These are phyloP conservation scores for Pleurotus djamor DNA, from an alignment of 768 basidiomycete genomes.

Conservation along the genomic window DNA sequence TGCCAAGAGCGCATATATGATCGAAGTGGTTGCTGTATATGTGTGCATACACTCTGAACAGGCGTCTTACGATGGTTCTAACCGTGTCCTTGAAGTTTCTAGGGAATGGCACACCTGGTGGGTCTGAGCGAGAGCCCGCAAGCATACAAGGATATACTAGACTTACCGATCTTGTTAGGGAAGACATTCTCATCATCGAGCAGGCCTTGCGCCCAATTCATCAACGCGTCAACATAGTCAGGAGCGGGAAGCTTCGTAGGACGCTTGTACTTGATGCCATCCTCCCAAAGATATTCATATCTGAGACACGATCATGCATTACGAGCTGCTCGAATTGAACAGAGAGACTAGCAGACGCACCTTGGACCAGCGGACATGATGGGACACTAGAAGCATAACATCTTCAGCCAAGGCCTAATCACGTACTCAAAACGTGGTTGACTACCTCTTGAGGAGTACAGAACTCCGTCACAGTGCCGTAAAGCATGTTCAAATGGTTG, in stretches of 20 bases:
- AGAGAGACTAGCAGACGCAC: slow-evolving; percentile 35
- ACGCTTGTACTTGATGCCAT: slow-evolving; percentile 80
- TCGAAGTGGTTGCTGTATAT: slow-evolving; percentile 99
- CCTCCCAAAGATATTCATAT: slow-evolving; percentile 96
- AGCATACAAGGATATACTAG: neutral
- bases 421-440: neutral
- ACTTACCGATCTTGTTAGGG: slow-evolving; percentile 89
- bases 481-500: slow-evolving; percentile 99
- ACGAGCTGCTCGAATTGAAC: slow-evolving; percentile 5
- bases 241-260: slow-evolving; percentile 95
- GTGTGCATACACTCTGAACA: slow-evolving; percentile 98
- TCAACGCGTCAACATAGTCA: slow-evolving; percentile 95
- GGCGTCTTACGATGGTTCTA: slow-evolving; percentile 84
- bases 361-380: slow-evolving; percentile 95
- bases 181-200: slow-evolving; percentile 92
- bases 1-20: slow-evolving; percentile 95
- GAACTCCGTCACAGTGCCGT: slow-evolving; percentile 97
- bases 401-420: no score
- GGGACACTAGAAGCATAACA: slow-evolving; percentile 59
- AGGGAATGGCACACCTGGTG: slow-evolving; percentile 86
- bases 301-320: slow-evolving; percentile 31
- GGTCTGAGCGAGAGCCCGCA: neutral
- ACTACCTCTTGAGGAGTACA: slow-evolving; percentile 89
- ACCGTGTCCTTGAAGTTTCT: slow-evolving; percentile 88
- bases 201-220: slow-evolving; percentile 96